A percentile compares a stretch with the other conserved stretches of the same genome.
These are phyloP conservation scores for Phanerochaete carnosa DNA, from an alignment of 768 basidiomycete genomes.

Conservation along the genomic window DNA sequence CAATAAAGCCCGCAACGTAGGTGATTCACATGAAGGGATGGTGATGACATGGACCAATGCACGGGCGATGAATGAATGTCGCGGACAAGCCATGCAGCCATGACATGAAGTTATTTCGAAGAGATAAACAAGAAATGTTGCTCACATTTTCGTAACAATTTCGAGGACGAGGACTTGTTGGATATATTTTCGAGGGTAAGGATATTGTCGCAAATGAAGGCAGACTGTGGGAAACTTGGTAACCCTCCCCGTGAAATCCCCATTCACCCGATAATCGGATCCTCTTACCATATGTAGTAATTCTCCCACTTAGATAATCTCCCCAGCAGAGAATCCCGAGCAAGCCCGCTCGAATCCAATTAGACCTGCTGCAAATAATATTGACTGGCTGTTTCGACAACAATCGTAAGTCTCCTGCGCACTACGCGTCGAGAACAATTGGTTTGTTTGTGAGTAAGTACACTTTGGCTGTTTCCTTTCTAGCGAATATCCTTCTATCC, in stretches of 20 bases:
- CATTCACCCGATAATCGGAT: not conserved
- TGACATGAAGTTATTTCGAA: not conserved
- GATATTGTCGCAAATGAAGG: constrained; percentile 4
- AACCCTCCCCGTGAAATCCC: constrained; percentile 1
- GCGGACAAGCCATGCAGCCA: not conserved
- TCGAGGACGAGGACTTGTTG: constrained; percentile 6
- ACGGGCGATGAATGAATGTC: not conserved
- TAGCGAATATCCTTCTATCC: not conserved
- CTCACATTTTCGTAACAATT: constrained; percentile 11
- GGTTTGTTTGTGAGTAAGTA: too few relatives aligned
- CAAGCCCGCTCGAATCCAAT: not conserved
- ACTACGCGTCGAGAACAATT: not conserved
- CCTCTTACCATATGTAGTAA: not conserved
- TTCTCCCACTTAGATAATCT: not conserved
- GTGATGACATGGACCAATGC: not conserved
- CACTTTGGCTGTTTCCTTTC: not conserved
- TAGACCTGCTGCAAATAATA: not conserved
- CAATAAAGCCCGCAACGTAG: not conserved
- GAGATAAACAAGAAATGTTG: not conserved
- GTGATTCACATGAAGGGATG: not conserved
- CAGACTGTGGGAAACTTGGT: not conserved
- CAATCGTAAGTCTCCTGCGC: too few relatives aligned
- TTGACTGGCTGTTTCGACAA: not conserved
- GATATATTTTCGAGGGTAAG: constrained; percentile 3
- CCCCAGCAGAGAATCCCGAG: not conserved